These are phyloP conservation scores for Cladochytrium replicatum DNA, from an alignment of 192 early-diverging fungal genomes.

Conservation along the genomic window DNA sequence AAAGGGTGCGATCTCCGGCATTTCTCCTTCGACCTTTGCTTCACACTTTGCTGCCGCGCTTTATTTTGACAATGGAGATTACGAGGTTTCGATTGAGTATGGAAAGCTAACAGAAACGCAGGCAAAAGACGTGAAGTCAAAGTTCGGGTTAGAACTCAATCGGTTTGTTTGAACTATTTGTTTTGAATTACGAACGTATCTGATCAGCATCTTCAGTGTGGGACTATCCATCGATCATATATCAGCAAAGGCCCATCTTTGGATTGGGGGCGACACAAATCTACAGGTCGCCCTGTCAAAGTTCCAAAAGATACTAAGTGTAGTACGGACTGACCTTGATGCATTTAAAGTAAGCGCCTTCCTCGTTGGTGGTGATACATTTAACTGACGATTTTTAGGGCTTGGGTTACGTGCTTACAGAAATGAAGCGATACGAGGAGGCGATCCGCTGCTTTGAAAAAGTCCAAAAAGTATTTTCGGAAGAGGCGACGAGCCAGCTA, in stretches of 20 bases:
- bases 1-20: too few relatives aligned
- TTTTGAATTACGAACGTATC: not conserved
- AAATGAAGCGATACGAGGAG: constrained; percentile 43
- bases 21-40: too few relatives aligned
- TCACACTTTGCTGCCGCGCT: too few relatives aligned
- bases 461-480: constrained; percentile 33
- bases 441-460: constrained; percentile 45
- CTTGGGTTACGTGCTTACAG: constrained; percentile 43
- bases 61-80: not conserved
- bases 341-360: too few relatives aligned
- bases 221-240: not conserved
- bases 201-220: not conserved
- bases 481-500: constrained; percentile 43
- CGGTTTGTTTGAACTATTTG: not conserved
- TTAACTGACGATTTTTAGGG: constrained; percentile 23
- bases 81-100: not conserved
- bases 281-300: not conserved
- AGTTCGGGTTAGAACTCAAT: not conserved
- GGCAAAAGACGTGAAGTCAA: not conserved
- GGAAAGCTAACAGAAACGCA: not conserved
- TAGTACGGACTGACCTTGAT: too few relatives aligned
- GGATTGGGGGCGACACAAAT: not conserved
- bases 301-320: not conserved
- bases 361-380: not conserved
- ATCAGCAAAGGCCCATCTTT: not conserved